phyloP scores from a whole-genome alignment of 768 basidiomycete genomes.

The Mycena sanguinolenta region DNA sequence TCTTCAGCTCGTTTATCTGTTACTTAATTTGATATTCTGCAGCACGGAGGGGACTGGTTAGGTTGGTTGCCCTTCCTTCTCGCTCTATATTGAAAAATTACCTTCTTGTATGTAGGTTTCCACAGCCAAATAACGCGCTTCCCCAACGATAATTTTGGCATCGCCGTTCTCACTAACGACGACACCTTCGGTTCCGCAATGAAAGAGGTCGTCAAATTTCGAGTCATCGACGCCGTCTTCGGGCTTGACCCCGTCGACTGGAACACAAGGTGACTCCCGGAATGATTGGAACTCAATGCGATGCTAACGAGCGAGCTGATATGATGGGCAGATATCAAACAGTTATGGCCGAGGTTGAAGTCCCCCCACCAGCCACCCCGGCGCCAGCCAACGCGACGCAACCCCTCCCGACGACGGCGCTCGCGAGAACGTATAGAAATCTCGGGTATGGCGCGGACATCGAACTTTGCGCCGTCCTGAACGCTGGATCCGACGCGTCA shows the following conservation, averaged over 20 bases:
- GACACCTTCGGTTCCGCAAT: neutral
- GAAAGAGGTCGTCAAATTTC: too few species aligned
- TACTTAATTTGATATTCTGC: neutral
- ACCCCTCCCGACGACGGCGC: neutral
- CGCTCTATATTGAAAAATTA: too few species aligned
- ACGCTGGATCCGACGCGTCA: neutral
- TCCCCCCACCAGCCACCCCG: neutral
- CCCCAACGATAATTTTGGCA: slow-evolving; percentile 1
- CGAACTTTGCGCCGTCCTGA: slow-evolving; percentile 6
- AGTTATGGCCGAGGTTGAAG: neutral
- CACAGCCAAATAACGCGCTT: neutral
- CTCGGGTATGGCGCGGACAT: too few species aligned
- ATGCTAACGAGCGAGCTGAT: neutral
- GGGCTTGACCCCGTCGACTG: slow-evolving; percentile 1
- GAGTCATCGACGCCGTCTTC: slow-evolving; percentile 7
- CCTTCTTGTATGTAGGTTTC: neutral
- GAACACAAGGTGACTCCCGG: neutral
- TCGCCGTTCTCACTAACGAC: slow-evolving; percentile 20
- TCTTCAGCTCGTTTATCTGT: neutral
- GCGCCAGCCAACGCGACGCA: neutral
- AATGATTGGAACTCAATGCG: too few species aligned
- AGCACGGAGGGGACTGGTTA: neutral
- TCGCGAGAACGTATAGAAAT: neutral
- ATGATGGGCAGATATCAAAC: neutral
- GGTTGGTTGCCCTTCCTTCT: neutral